Conservation (phyloP, 441 rosid genomes). For the Bruguiera hainesii region DNA sequence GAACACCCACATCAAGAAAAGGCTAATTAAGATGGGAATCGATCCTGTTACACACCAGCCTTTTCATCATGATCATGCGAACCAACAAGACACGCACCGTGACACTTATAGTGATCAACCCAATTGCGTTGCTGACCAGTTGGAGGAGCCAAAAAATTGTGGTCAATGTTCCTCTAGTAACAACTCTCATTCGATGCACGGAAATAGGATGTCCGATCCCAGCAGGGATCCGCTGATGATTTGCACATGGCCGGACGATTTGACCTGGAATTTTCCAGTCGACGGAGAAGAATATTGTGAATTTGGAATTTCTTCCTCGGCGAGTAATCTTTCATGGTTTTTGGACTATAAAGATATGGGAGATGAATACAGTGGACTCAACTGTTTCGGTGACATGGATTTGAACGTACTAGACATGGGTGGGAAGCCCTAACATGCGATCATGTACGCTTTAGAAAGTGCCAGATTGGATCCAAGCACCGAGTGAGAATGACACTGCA, state of each 20-base stretch:
- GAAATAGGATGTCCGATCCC: slow-evolving; percentile 19
- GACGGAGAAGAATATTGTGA: slow-evolving; percentile 24
- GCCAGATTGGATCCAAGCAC: background rate
- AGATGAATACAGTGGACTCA: slow-evolving; percentile 40
- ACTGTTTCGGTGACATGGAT: slow-evolving; percentile 40
- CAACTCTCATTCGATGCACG: slow-evolving; percentile 19
- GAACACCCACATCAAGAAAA: slow-evolving; percentile 91
- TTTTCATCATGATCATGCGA: slow-evolving; percentile 20
- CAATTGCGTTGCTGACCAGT: background rate
- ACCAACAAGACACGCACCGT: slow-evolving; percentile 11
- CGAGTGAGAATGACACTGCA: background rate
- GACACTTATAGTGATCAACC: background rate
- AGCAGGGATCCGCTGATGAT: slow-evolving; percentile 26
- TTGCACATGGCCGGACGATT: slow-evolving; percentile 36
- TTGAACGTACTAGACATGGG: slow-evolving; percentile 24
- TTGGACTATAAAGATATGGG: slow-evolving; percentile 35
- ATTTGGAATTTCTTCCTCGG: slow-evolving; percentile 35
- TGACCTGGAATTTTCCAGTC: slow-evolving; percentile 45
- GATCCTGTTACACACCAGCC: slow-evolving; percentile 85
- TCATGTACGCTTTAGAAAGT: no score
- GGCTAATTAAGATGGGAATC: slow-evolving; percentile 79
- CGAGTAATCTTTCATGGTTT: slow-evolving; percentile 43
- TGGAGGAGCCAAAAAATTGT: background rate
- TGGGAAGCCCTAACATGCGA: slow-evolving; percentile 15
- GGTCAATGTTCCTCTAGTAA: slow-evolving; percentile 16